Evolutionary conservation across 176 grass and related monocot genomes (phyloP).

Genomic region (Puccinellia tenuiflora): DNA sequence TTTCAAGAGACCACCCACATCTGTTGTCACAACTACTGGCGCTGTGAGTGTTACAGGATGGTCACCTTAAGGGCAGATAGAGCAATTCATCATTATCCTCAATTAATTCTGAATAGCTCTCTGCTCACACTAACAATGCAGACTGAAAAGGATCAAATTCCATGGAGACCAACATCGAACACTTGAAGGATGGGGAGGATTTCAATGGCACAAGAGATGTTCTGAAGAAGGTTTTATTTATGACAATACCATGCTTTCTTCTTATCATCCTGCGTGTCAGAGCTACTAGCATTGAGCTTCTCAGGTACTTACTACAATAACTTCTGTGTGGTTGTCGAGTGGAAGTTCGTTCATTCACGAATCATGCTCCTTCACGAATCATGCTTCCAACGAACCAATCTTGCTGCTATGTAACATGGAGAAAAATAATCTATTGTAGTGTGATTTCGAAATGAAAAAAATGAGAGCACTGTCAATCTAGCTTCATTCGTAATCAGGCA

Average conservation of each 20-base stretch:
- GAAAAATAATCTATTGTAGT: too few species aligned
- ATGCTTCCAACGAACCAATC: too few species aligned
- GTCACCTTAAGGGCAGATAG: not conserved
- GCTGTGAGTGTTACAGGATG: not conserved
- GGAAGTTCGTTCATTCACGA: not conserved
- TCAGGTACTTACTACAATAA: not conserved
- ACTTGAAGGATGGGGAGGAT: slow-evolving; percentile 19
- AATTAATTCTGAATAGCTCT: not conserved
- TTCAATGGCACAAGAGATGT: slow-evolving; percentile 1
- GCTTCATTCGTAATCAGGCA: too few species aligned
- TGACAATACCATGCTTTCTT: not conserved
- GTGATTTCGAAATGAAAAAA: too few species aligned
- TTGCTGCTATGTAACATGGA: too few species aligned
- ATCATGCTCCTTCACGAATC: too few species aligned
- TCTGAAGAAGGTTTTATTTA: slow-evolving; percentile 35
- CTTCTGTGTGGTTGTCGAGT: not conserved
- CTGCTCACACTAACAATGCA: not conserved
- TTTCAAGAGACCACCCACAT: too few species aligned
- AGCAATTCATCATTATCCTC: not conserved
- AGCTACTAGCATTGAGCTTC: not conserved
- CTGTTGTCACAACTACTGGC: not conserved
- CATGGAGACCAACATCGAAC: slow-evolving; percentile 43
- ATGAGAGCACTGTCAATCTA: too few species aligned
- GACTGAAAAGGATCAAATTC: slow-evolving; percentile 42
- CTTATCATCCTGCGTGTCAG: not conserved